Base-by-base conservation (phyloP, 2,329 filamentous ascomycete genomes). In the Cercospora sojina region DNA sequence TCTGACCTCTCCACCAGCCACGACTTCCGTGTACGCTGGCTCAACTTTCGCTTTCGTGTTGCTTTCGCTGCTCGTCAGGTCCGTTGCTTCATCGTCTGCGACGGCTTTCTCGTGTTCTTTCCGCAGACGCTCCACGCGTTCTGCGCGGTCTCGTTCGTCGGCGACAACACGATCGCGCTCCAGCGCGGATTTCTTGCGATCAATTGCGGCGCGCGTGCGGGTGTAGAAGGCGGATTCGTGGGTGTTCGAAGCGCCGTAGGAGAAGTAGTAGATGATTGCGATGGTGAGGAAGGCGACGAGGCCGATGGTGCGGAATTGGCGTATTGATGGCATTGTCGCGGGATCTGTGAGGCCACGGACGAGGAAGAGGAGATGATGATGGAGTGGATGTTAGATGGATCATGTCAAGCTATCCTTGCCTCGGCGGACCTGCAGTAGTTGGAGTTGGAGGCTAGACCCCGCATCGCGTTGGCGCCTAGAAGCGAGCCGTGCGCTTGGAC, bases 201-300 rank as follows among this genome's bases (percentile, higher is more conserved):
- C 81, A 69, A 87, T 82, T n/a, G 85, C 83, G 32, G 80, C 77
- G 10, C 84, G 79, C 2, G 83, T 88, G 57, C 83, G 83, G 27
- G 80, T 81, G 77, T 88, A 87, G 79, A 87, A 88, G 72, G 84
- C 83, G 51, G 79, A 83, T 57, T 81, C 81, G 67, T 80, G 78
- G 35, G 83, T 82, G 59, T 84, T 81, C 65, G 85, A 83, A 61
- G 86, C 80, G 58, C 84, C 84, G n/a, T 85, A 85, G 20, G 89
- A 90, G 77, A 92, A 89, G 82, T 94, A 92, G 72, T 96, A 82
- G 63, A 90, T 81, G 55, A 89, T 83, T 71, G 94, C 80, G 67
- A 94, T 79, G 66, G 86, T 82, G 70, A 88, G 83, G 71, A 93
- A 72, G 64, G 88, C 83, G 64, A 89, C 82, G 74, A 93, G 82